These are phyloP conservation scores for Toxoplasma gondii DNA, from an alignment of 169 alveolate genomes.

Conservation along the genomic window DNA sequence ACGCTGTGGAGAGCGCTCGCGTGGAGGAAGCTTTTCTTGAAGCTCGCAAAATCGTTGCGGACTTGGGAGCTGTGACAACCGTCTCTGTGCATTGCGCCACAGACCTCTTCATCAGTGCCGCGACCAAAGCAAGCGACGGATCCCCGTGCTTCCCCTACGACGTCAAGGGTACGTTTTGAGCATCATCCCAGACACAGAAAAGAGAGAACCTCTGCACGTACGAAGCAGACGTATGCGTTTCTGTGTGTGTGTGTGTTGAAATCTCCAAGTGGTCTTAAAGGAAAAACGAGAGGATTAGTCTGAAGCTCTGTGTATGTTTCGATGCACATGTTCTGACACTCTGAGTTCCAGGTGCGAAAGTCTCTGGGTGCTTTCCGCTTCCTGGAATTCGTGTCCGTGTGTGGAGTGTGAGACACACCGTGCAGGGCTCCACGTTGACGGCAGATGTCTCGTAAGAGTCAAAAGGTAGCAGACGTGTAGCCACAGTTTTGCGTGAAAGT, in stretches of 20 bases:
- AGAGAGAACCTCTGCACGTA: neutral
- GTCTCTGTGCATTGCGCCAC: conserved; percentile 55
- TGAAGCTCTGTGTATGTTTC: too few species aligned
- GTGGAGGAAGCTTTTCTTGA: conserved; percentile 61
- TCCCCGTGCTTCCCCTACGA: conserved; percentile 31
- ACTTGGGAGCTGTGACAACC: conserved; percentile 50
- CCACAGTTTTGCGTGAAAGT: too few species aligned
- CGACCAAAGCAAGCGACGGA: neutral
- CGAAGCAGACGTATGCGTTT: neutral
- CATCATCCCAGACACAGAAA: neutral
- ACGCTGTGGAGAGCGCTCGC: conserved; percentile 60
- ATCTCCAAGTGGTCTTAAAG: too few species aligned
- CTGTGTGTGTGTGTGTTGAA: neutral
- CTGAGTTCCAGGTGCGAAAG: too few species aligned
- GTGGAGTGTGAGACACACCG: too few species aligned
- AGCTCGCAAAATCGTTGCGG: conserved; percentile 44
- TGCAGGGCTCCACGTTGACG: too few species aligned
- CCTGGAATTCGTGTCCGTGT: too few species aligned
- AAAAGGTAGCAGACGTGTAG: too few species aligned
- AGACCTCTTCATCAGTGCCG: conserved; percentile 1
- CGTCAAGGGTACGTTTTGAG: neutral
- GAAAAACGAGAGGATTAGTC: too few species aligned
- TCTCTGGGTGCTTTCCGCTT: too few species aligned
- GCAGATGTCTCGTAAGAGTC: too few species aligned
- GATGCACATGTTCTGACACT: too few species aligned